A percentile compares a stretch with the other conserved stretches of the same genome.
phyloP scores from a whole-genome alignment of 2,329 filamentous ascomycete genomes.

The Apiospora pterosperma region DNA sequence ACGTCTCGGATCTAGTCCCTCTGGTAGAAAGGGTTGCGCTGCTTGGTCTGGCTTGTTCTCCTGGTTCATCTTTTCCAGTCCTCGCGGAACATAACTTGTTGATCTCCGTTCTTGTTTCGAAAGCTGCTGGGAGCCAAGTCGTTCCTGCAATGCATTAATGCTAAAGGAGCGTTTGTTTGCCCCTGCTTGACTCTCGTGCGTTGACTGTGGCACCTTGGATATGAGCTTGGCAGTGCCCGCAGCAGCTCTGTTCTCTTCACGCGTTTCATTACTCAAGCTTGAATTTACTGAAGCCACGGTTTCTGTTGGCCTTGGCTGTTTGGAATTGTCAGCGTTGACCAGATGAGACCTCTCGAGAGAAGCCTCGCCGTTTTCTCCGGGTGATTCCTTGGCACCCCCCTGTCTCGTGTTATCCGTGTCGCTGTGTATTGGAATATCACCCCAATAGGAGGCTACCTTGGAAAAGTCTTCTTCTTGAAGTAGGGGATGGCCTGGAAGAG shows the following conservation, averaged over 20 bases:
- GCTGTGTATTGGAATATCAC: constrained; percentile 8
- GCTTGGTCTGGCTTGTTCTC: constrained; percentile 3
- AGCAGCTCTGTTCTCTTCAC: no score
- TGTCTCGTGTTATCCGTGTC: background rate
- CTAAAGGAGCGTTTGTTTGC: background rate
- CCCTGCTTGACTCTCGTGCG: background rate
- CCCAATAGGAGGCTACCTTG: constrained; percentile 21
- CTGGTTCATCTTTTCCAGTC: background rate
- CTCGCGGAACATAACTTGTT: constrained; percentile 10
- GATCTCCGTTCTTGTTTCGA: constrained; percentile 5
- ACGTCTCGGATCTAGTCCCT: constrained; percentile 15
- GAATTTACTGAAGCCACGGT: no score
- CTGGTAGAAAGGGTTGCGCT: constrained; percentile 10
- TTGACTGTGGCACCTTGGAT: background rate
- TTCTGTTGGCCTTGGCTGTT: background rate
- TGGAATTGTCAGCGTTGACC: background rate
- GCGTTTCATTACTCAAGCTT: background rate
- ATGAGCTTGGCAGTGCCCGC: background rate
- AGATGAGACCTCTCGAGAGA: background rate
- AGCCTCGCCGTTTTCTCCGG: background rate
- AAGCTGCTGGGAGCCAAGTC: background rate
- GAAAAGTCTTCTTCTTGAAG: constrained; percentile 9
- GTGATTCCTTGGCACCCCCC: background rate
- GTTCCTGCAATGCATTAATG: background rate
- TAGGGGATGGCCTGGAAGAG: background rate